Evolutionary conservation across 768 basidiomycete genomes (phyloP).

Genomic region (Lentinula sp.): DNA sequence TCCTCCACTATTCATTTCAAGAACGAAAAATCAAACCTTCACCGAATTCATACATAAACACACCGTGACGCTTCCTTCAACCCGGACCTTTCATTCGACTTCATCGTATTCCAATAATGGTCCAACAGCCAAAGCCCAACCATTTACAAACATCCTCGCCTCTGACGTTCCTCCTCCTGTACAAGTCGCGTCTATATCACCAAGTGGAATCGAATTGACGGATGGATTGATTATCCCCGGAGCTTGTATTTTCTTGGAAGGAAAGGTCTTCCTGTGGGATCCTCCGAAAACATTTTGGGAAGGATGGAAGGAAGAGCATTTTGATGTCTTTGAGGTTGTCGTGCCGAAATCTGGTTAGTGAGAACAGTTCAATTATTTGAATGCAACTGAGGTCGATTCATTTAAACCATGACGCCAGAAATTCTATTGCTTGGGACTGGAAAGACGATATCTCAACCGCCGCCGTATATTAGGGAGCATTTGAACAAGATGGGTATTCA

Average conservation of each 20-base stretch:
- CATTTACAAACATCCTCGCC: conserved; percentile 70
- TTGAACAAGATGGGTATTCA: conserved; percentile 77
- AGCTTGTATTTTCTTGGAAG: conserved; percentile 80
- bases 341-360: conserved; percentile 80
- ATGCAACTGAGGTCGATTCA: background rate
- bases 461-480: conserved; percentile 58
- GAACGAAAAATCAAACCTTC: background rate
- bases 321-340: conserved; percentile 76
- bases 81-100: background rate
- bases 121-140: background rate
- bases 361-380: background rate
- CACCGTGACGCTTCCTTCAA: background rate
- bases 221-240: conserved; percentile 76
- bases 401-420: conserved; percentile 40
- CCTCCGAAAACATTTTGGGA: conserved; percentile 55
- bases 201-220: conserved; percentile 59
- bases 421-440: conserved; percentile 91
- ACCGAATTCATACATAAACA: background rate
- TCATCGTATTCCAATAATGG: background rate
- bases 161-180: conserved; percentile 64
- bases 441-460: conserved; percentile 59
- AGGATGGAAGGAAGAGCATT: conserved; percentile 69
- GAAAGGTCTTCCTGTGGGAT: conserved; percentile 88
- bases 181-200: conserved; percentile 61
- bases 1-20: background rate